Evolutionary conservation across 2,329 filamentous ascomycete genomes (phyloP).

Genomic region (Fusarium aywerte): DNA sequence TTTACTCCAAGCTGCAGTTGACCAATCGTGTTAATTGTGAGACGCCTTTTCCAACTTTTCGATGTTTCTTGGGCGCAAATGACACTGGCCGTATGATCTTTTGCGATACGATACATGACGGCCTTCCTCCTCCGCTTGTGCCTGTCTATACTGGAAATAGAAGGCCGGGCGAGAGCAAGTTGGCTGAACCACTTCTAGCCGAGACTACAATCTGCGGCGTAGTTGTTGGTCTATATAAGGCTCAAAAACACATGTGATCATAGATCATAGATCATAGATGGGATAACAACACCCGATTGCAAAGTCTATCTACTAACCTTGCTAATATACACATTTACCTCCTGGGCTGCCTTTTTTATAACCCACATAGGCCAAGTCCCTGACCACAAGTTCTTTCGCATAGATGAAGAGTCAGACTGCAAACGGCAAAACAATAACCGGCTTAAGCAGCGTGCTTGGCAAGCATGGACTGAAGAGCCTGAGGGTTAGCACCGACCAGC

Average conservation of each 20-base stretch:
- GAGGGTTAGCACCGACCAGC: slow-evolving; percentile 84
- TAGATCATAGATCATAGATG: neutral
- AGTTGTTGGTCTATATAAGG: neutral
- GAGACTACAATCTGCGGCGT: neutral
- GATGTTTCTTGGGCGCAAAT: slow-evolving; percentile 21
- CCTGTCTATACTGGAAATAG: slow-evolving; percentile 16
- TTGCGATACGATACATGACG: slow-evolving; percentile 2
- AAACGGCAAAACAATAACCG: neutral
- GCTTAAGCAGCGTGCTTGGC: slow-evolving; percentile 21
- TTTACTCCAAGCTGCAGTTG: neutral
- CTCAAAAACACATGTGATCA: neutral
- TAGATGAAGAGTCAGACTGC: neutral
- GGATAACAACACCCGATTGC: neutral
- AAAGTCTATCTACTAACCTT: slow-evolving; percentile 8
- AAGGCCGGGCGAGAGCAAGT: slow-evolving; percentile 26
- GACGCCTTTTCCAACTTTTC: neutral
- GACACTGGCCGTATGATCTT: slow-evolving; percentile 24
- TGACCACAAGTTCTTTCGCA: neutral
- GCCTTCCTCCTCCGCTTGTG: slow-evolving; percentile 23
- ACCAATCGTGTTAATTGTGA: slow-evolving; percentile 7
- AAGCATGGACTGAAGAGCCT: slow-evolving; percentile 40
- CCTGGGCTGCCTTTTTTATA: neutral
- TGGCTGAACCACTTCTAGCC: slow-evolving; percentile 6
- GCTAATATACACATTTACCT: slow-evolving; percentile 19
- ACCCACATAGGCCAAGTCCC: neutral